These are phyloP conservation scores for Royoungia palumana DNA, from an alignment of 768 basidiomycete genomes.

Conservation along the genomic window DNA sequence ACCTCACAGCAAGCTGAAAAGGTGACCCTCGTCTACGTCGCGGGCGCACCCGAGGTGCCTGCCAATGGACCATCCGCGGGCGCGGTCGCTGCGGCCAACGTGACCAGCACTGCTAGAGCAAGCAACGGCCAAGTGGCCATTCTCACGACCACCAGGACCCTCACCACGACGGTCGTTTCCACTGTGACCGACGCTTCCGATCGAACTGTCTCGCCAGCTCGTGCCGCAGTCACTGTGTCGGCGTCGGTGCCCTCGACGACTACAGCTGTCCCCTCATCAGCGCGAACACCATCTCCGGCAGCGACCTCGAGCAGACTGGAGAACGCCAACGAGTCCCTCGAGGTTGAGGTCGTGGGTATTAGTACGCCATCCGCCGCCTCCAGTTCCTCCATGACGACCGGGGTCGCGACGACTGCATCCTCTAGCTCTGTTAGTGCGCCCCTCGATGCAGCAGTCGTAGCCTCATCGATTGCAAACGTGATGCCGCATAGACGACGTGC, in stretches of 20 bases:
- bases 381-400: background rate
- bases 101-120: background rate
- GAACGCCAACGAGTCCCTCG: slow-evolving; percentile 14
- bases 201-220: slow-evolving; percentile 6
- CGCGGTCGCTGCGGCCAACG: background rate
- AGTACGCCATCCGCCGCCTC: background rate
- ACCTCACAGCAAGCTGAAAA: slow-evolving; percentile 25
- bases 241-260: slow-evolving; percentile 4
- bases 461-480: slow-evolving; percentile 18
- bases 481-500: background rate
- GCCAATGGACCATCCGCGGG: background rate
- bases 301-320: background rate
- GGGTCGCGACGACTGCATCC: background rate
- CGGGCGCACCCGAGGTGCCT: slow-evolving; percentile 33
- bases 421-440: background rate
- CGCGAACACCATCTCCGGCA: slow-evolving; percentile 1
- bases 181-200: slow-evolving; percentile 5
- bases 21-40: slow-evolving; percentile 54
- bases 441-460: slow-evolving; percentile 16
- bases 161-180: slow-evolving; percentile 23
- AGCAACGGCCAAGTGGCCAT: background rate
- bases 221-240: slow-evolving; percentile 13
- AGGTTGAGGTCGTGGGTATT: slow-evolving; percentile 20
- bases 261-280: background rate
- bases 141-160: slow-evolving; percentile 20